Percentiles rank a stretch among this genome's conserved stretches.
These are phyloP conservation scores for Rubia peregrina DNA, from an alignment of 305 asterid genomes.

Conservation along the genomic window DNA sequence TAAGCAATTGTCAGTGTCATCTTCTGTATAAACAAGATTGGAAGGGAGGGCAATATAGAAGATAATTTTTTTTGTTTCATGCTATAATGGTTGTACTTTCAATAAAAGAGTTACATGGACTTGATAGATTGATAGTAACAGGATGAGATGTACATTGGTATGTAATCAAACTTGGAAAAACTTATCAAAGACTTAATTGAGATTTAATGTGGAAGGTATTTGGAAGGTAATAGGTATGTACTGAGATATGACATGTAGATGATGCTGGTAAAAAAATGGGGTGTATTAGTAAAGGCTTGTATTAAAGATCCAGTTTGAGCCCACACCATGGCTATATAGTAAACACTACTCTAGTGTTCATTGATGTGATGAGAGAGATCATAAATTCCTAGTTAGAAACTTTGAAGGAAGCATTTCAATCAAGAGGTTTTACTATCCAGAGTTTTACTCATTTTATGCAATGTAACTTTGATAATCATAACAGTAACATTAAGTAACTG, in stretches of 20 bases:
- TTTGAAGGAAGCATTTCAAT: background rate
- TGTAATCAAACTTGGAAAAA: background rate
- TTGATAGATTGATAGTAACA: background rate
- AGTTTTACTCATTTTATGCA: background rate
- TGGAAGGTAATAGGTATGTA: background rate
- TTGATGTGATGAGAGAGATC: background rate
- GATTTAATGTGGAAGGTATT: background rate
- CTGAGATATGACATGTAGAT: background rate
- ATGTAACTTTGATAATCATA: too few relatives aligned
- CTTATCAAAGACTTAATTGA: background rate
- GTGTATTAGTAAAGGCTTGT: background rate
- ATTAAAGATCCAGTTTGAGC: background rate
- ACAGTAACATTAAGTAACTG: background rate
- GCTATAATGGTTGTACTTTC: background rate
- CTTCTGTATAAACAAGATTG: background rate
- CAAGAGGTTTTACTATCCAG: background rate
- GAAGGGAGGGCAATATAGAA: background rate
- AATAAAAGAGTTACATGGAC: background rate
- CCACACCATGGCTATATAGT: background rate
- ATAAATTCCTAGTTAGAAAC: background rate
- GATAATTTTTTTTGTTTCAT: background rate
- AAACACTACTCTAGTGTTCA: background rate
- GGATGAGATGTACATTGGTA: background rate
- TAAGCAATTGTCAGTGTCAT: conserved; percentile 13
- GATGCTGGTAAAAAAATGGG: background rate